Base-by-base conservation (phyloP, 352 stramenopile species). In the Phytophthora fragariae region DNA sequence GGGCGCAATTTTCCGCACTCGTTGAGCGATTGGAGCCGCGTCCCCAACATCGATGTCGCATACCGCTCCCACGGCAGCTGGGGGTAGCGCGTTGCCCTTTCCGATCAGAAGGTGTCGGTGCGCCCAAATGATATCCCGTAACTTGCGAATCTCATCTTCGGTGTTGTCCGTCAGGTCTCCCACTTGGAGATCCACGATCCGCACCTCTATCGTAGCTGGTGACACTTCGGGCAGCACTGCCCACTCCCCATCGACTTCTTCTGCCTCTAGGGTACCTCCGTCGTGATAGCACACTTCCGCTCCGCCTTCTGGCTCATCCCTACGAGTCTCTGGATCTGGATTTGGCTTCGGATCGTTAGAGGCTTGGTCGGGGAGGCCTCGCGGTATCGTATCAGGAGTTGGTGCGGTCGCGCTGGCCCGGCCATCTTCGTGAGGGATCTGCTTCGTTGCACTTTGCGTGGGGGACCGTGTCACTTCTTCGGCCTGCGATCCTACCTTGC, bases 61-160 rank as follows among this genome's bases (percentile, higher is more conserved):
- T 15, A 47, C 12, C 15, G 14, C 39, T 3, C 39, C 39, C 2
- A 47, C 14, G 2, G 39, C 39, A 2, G 11, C 11, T 11, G 39
- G 39, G 10, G 39, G 39, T 17, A 46, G 11, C 3, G 39, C 10
- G 3, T 17, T 46, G 10, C 39, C 39, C 12, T 46, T 46, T 0
- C 72, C 75, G 39, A 85, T 82, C 2, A 85, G 15, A 11, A 76
- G 66, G 8, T 64, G 46, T 8, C 33, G 9, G 0, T 41, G 12
- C 6, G 50, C 49, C 75, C 68, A 79, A 11, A 86, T 63, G 14
- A 76, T 75, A 0, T 54, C 29, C 0, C 57, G 53, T 1, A 83
- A 9, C 6, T 27, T 53, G 3, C 72, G 70, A 4, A 76, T 46
- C 21, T 76, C 37, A 8, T 81, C 74, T 0, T 44, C 33, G 0